Conservation (phyloP, 768 basidiomycete genomes). For the Mrakia frigida region DNA sequence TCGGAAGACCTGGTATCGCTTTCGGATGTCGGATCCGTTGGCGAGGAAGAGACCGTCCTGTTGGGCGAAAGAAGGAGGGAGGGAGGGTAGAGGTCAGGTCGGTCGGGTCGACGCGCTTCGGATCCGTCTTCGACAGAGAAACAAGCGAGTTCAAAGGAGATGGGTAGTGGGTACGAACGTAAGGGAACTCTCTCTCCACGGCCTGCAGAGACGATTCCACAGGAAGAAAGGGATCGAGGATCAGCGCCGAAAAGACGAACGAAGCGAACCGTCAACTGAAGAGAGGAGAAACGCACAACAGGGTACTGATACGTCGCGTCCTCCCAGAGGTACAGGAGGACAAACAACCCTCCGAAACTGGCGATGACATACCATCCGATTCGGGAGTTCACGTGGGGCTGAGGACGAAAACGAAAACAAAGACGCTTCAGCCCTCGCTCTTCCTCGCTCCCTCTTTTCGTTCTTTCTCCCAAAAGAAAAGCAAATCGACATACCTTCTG, state of each 20-base stretch:
- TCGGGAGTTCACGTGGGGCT: background rate
- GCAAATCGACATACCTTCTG: background rate
- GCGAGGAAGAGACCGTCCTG: conserved; percentile 8
- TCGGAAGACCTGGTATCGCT: conserved; percentile 8
- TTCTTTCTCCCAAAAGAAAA: background rate
- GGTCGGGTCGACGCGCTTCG: background rate
- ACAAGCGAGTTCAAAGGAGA: background rate
- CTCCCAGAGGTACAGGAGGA: background rate
- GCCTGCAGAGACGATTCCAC: too few species aligned
- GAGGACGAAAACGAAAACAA: too few species aligned
- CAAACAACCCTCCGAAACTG: background rate
- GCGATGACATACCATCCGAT: background rate
- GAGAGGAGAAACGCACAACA: background rate
- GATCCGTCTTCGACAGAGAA: background rate
- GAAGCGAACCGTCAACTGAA: too few species aligned
- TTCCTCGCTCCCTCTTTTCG: background rate
- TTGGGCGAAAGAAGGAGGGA: background rate
- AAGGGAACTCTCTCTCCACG: conserved; percentile 21
- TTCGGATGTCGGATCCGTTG: background rate
- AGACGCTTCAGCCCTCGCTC: background rate
- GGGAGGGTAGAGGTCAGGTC: background rate
- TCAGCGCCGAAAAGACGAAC: too few species aligned
- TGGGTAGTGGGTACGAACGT: conserved; percentile 10
- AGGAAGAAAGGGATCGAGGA: too few species aligned
- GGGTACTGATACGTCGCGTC: background rate